A percentile compares a stretch with the other conserved stretches of the same genome.
These are phyloP conservation scores for Chlamydomonas applanata DNA, from an alignment of 139 green algal species.

Conservation along the genomic window DNA sequence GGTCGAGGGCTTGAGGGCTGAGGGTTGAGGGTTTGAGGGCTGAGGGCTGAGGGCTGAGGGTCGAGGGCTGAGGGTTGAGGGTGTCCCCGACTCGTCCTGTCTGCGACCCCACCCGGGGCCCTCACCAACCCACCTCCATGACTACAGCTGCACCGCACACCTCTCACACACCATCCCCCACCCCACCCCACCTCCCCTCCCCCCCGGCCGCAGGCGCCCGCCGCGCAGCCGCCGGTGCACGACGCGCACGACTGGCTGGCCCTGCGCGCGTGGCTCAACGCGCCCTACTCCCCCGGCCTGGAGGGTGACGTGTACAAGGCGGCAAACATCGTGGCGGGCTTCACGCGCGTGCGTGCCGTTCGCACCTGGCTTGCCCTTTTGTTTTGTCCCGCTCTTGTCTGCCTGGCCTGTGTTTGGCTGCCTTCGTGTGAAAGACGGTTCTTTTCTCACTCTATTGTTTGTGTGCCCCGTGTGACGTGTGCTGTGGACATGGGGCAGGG, in stretches of 20 bases:
- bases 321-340: conserved; percentile 60
- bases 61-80: too few relatives aligned
- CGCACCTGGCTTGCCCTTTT: neutral
- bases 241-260: conserved; percentile 66
- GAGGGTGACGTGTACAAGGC: conserved; percentile 68
- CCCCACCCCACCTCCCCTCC: neutral
- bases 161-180: neutral
- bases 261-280: conserved; percentile 73
- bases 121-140: neutral
- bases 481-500: too few relatives aligned
- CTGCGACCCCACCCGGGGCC: conserved; percentile 34
- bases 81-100: too few relatives aligned
- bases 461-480: neutral
- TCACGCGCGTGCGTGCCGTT: conserved; percentile 32
- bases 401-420: too few relatives aligned
- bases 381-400: neutral
- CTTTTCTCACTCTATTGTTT: neutral
- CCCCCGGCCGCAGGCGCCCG: conserved; percentile 19
- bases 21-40: too few relatives aligned
- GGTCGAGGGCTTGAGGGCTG: too few relatives aligned
- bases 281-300: conserved; percentile 48
- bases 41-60: too few relatives aligned
- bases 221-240: conserved; percentile 63
- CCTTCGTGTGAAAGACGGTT: neutral
- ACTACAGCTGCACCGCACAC: neutral